A percentile compares a stretch with the other conserved stretches of the same genome.
These are phyloP conservation scores for Erythrobasidium hasegawianum DNA, from an alignment of 1,284 basidiomycete species.

Conservation along the genomic window DNA sequence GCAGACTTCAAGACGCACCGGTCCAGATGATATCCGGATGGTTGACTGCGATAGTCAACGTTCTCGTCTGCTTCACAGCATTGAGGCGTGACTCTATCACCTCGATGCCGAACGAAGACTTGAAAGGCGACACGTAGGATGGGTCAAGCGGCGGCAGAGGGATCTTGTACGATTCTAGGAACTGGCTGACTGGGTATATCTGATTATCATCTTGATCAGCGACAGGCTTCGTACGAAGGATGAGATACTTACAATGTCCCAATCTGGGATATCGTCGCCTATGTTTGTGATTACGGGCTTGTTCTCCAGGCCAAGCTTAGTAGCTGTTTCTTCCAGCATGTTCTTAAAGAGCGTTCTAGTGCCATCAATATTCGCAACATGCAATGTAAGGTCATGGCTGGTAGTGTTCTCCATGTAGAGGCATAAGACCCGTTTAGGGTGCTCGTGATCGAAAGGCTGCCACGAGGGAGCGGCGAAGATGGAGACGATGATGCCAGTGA, in stretches of 20 bases:
- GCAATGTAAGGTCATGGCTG: slow-evolving; percentile 64
- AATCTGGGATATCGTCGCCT: slow-evolving; percentile 57
- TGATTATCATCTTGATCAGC: neutral
- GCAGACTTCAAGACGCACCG: slow-evolving; percentile 47
- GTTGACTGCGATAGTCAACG: slow-evolving; percentile 65
- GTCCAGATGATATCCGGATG: slow-evolving; percentile 89
- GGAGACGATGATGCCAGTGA: slow-evolving; percentile 59
- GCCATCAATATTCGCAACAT: slow-evolving; percentile 77
- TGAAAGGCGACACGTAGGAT: slow-evolving; percentile 59
- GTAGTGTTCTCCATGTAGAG: slow-evolving; percentile 75
- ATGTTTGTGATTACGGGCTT: slow-evolving; percentile 47
- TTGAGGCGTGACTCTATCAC: slow-evolving; percentile 63
- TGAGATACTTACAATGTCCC: slow-evolving; percentile 69
- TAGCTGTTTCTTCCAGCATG: slow-evolving; percentile 62
- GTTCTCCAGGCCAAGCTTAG: slow-evolving; percentile 57
- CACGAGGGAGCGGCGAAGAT: slow-evolving; percentile 58
- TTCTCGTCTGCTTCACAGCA: slow-evolving; percentile 61
- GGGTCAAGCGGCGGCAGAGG: slow-evolving; percentile 56
- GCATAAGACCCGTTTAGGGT: slow-evolving; percentile 78
- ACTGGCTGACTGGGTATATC: slow-evolving; percentile 52
- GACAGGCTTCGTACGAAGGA: neutral
- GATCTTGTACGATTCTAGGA: slow-evolving; percentile 72
- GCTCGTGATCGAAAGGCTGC: slow-evolving; percentile 23
- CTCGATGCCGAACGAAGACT: slow-evolving; percentile 58
- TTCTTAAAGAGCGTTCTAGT: slow-evolving; percentile 65